Percentiles rank a stretch among this genome's conserved stretches.
Evolutionary conservation across 2,329 filamentous ascomycete genomes (phyloP).

Genomic region (Epichloe bromicola): DNA sequence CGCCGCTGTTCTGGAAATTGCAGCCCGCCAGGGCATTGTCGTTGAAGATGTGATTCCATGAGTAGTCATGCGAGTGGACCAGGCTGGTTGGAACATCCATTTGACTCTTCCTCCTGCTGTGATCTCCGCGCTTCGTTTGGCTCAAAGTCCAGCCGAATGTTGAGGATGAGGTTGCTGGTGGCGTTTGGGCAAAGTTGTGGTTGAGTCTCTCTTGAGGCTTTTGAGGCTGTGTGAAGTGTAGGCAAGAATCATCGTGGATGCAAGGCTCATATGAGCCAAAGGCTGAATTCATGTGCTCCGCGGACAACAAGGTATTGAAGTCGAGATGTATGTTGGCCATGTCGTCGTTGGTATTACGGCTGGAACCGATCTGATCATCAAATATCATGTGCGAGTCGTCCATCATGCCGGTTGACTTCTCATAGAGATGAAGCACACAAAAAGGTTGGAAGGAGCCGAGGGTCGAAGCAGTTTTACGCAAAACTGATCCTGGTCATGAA

Average conservation of each 20-base stretch:
- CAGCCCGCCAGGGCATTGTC: conserved; percentile 4
- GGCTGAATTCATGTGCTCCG: conserved; percentile 13
- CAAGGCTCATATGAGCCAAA: conserved; percentile 16
- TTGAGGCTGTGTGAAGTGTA: conserved; percentile 10
- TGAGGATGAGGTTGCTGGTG: neutral
- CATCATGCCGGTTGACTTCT: conserved; percentile 7
- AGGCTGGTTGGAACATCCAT: conserved; percentile 1
- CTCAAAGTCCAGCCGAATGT: neutral
- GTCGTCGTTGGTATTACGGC: conserved; percentile 17
- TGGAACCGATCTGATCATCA: conserved; percentile 8
- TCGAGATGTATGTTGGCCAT: conserved; percentile 12
- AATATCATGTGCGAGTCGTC: conserved; percentile 13
- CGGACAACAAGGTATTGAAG: conserved; percentile 15
- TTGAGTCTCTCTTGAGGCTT: conserved; percentile 8
- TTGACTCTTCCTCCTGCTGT: neutral
- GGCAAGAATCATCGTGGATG: conserved; percentile 21
- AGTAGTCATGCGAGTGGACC: conserved; percentile 6
- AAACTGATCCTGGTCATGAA: too few relatives aligned
- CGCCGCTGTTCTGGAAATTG: neutral
- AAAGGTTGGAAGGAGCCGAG: neutral
- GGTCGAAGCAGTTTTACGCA: neutral
- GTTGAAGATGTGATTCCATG: conserved; percentile 10
- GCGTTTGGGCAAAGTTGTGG: conserved; percentile 5
- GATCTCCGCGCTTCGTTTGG: neutral
- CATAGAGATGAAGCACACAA: neutral